Evolutionary conservation across 805 yeast genomes (phyloP).

Genomic region (Teunomyces cretensis): DNA sequence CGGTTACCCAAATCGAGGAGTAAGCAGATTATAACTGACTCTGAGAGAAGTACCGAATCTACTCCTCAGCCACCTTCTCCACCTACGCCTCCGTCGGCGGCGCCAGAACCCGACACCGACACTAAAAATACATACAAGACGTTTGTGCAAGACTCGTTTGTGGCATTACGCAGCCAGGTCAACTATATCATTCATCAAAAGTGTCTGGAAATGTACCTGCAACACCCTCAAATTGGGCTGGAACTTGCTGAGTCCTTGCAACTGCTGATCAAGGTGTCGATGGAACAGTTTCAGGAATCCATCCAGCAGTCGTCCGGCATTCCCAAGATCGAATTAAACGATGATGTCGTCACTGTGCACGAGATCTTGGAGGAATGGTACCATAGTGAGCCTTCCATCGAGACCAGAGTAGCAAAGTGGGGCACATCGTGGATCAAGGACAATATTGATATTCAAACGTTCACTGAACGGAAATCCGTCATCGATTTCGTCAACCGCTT

Average conservation of each 20-base stretch:
- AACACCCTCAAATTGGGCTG: slow-evolving; percentile 1
- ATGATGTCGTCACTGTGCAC: slow-evolving; percentile 12
- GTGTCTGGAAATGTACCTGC: slow-evolving; percentile 4
- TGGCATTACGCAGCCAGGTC: background rate
- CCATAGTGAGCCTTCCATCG: slow-evolving; percentile 10
- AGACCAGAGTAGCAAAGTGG: slow-evolving; percentile 10
- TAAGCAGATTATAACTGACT: background rate
- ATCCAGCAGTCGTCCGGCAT: background rate
- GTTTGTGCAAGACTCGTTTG: background rate
- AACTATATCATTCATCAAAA: slow-evolving; percentile 1
- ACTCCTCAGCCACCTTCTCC: slow-evolving; percentile 1
- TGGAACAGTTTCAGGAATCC: slow-evolving; percentile 5
- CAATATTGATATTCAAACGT: slow-evolving; percentile 14
- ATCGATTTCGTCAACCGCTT: slow-evolving; percentile 11
- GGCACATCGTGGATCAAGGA: slow-evolving; percentile 15
- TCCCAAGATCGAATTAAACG: slow-evolving; percentile 12
- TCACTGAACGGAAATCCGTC: slow-evolving; percentile 10
- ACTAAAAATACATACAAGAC: background rate
- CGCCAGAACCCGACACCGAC: background rate
- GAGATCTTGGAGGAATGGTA: slow-evolving; percentile 16
- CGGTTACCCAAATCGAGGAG: background rate
- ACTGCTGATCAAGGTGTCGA: slow-evolving; percentile 3
- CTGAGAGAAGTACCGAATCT: background rate
- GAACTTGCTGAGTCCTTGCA: slow-evolving; percentile 2
- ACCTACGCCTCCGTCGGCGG: background rate